Conservation (phyloP, 305 asterid genomes). For the Solanum aculeatissimum region DNA sequence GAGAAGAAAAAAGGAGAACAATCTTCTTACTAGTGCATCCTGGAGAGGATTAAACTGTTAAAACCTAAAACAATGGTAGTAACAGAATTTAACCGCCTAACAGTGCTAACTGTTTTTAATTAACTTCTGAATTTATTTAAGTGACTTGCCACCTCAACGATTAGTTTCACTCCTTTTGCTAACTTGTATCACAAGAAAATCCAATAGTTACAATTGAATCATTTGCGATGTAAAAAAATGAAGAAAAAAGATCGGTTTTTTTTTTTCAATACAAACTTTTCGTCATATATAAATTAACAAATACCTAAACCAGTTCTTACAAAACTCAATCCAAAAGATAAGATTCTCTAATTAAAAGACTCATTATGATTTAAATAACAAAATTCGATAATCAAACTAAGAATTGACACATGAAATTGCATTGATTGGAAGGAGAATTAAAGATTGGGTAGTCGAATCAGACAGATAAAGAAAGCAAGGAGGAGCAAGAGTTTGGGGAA, state of each 20-base stretch:
- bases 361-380: background rate
- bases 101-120: background rate
- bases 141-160: background rate
- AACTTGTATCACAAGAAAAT: background rate
- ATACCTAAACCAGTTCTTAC: background rate
- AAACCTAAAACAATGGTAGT: background rate
- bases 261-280: background rate
- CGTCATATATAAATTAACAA: background rate
- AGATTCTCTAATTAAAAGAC: background rate
- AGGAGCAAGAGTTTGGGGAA: too few relatives aligned
- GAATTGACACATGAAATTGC: too few relatives aligned
- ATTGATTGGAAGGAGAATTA: too few relatives aligned
- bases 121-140: background rate
- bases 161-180: background rate
- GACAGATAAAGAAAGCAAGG: too few relatives aligned
- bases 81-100: background rate
- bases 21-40: too few relatives aligned
- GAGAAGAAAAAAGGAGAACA: background rate
- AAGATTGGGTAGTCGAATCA: too few relatives aligned
- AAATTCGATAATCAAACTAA: too few relatives aligned
- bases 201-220: too few relatives aligned
- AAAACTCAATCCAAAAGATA: background rate
- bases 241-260: too few relatives aligned
- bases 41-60: too few relatives aligned
- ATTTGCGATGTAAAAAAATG: too few relatives aligned